Evolutionary conservation across 805 yeast genomes (phyloP).

Genomic region (Pichia nanzhaoensis): DNA sequence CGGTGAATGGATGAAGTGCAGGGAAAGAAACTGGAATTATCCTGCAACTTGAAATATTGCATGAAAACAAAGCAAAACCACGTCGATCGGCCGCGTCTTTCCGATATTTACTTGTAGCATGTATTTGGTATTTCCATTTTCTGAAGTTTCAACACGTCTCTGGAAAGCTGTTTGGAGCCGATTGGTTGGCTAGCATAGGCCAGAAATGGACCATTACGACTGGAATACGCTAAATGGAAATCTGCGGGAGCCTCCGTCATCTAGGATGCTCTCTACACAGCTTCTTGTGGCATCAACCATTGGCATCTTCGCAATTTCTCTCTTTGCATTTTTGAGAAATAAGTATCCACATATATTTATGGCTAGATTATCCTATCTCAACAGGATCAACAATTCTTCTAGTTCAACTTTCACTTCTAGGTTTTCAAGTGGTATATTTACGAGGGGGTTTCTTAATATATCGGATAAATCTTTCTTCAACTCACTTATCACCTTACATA

Average conservation of each 20-base stretch:
- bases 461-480: conserved; percentile 6
- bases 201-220: neutral
- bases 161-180: no score
- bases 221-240: conserved; percentile 12
- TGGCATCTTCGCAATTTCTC: conserved; percentile 61
- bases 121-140: no score
- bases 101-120: no score
- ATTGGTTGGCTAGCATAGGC: no score
- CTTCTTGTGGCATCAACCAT: conserved; percentile 58
- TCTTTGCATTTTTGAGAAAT: conserved; percentile 65
- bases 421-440: neutral
- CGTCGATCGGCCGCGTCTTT: no score
- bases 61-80: no score
- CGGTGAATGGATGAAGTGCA: no score
- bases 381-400: neutral
- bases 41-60: no score
- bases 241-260: conserved; percentile 27
- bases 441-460: neutral
- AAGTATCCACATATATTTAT: conserved; percentile 79
- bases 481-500: conserved; percentile 35
- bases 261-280: conserved; percentile 73
- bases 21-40: no score
- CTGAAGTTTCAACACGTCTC: no score
- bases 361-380: conserved; percentile 55
- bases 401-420: no score